These are phyloP conservation scores for Solanum chilense DNA, from an alignment of 257 asterid species.

Conservation along the genomic window DNA sequence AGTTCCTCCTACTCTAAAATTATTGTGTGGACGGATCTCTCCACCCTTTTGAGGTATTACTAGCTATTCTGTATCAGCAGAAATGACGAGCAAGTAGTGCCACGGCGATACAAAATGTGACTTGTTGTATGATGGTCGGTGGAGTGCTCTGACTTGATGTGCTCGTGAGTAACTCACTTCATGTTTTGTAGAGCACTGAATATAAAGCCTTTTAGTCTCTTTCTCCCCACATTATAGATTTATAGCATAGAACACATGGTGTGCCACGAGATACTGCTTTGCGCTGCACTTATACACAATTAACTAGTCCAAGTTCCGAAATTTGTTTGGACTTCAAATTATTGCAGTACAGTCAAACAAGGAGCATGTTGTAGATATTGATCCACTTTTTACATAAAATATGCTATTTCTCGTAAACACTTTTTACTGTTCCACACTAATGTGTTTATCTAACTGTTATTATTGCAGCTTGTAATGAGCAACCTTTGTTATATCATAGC, in stretches of 20 bases:
- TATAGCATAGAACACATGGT: neutral
- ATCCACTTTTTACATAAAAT: neutral
- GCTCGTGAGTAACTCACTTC: neutral
- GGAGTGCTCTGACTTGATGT: neutral
- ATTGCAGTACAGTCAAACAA: neutral
- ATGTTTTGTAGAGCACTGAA: neutral
- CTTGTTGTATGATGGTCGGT: neutral
- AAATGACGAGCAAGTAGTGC: neutral
- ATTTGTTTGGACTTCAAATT: neutral
- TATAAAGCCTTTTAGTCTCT: neutral
- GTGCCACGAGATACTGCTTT: neutral
- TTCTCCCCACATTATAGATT: neutral
- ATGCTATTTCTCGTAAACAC: neutral
- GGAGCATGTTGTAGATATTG: neutral
- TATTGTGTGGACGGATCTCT: too few relatives aligned
- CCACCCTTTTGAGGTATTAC: too few relatives aligned
- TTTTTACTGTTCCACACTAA: neutral
- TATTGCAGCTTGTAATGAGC: neutral
- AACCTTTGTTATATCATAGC: neutral
- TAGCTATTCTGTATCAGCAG: too few relatives aligned
- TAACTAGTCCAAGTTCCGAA: neutral
- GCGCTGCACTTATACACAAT: neutral
- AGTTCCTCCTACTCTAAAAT: too few relatives aligned
- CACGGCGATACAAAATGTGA: neutral
- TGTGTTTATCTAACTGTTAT: neutral